Percentiles rank a stretch among this genome's conserved stretches.
phyloP scores from a whole-genome alignment of 371 early-diverging fungal species.

The Parasitella parasitica region DNA sequence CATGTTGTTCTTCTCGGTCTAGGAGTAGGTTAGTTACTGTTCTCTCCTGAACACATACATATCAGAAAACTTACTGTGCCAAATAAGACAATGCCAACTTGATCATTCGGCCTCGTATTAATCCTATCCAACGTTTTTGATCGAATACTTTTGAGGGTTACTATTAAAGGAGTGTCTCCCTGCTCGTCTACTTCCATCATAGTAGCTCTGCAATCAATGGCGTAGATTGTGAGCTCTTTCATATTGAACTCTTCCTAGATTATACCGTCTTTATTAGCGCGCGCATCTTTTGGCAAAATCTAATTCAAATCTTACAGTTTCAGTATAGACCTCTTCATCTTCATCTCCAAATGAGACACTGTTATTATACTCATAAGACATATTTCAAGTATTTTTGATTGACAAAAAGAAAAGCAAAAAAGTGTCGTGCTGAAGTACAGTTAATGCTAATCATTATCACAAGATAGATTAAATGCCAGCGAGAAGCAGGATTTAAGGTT shows the following conservation, averaged over 20 bases:
- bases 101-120: slow-evolving; percentile 55
- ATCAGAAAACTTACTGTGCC: slow-evolving; percentile 61
- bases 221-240: slow-evolving; percentile 63
- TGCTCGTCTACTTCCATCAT: slow-evolving; percentile 52
- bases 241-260: slow-evolving; percentile 7
- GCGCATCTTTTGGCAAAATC: background rate
- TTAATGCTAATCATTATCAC: no score
- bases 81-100: slow-evolving; percentile 64
- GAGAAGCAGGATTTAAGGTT: background rate
- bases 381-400: background rate
- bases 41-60: no score
- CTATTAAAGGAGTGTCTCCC: slow-evolving; percentile 48
- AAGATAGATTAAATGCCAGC: background rate
- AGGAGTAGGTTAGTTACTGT: background rate
- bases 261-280: background rate
- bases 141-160: slow-evolving; percentile 48
- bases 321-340: background rate
- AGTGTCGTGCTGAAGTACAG: no score
- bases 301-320: background rate
- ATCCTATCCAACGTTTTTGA: slow-evolving; percentile 56
- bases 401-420: background rate
- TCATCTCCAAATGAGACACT: background rate
- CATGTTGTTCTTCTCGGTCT: slow-evolving; percentile 44
- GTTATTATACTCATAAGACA: background rate
- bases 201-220: slow-evolving; percentile 61